Evolutionary conservation across 805 yeast species (phyloP).

Genomic region (Debaryomyces hansenii): DNA sequence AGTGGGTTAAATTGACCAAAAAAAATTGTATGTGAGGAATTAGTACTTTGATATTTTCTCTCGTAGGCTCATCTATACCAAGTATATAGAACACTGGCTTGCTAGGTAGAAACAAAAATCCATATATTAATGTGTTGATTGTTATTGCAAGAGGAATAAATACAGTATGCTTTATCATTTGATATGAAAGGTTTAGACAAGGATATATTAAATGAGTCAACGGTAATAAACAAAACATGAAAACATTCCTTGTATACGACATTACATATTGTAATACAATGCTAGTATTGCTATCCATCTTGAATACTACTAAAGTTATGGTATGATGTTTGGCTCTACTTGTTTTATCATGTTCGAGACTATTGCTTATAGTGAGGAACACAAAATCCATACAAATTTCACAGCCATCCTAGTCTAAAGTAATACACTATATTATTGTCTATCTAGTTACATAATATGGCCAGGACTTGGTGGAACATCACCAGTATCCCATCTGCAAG

Average conservation of each 20-base stretch:
- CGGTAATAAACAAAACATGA: not conserved
- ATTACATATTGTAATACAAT: not conserved
- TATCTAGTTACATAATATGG: constrained; percentile 6
- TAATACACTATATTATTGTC: not conserved
- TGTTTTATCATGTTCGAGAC: too few species aligned
- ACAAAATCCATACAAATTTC: not conserved
- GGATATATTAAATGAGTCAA: constrained; percentile 1
- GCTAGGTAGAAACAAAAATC: constrained; percentile 7
- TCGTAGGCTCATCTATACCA: constrained; percentile 3
- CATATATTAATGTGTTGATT: constrained; percentile 1
- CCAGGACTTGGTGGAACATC: constrained; percentile 27
- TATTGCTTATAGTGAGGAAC: too few species aligned
- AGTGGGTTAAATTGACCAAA: constrained; percentile 4
- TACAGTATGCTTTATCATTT: constrained; percentile 1
- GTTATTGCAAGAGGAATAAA: constrained; percentile 3
- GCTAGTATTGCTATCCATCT: not conserved
- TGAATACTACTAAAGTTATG: not conserved
- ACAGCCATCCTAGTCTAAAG: not conserved
- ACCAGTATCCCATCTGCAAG: constrained; percentile 24
- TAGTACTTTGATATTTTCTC: not conserved
- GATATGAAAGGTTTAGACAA: not conserved
- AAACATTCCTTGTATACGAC: not conserved
- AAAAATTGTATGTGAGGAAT: constrained; percentile 4
- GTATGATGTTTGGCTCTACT: too few species aligned
- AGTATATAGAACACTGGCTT: constrained; percentile 5